Base-by-base conservation (phyloP, 345 rosid genomes). In the Eucalyptus guilfoylei region DNA sequence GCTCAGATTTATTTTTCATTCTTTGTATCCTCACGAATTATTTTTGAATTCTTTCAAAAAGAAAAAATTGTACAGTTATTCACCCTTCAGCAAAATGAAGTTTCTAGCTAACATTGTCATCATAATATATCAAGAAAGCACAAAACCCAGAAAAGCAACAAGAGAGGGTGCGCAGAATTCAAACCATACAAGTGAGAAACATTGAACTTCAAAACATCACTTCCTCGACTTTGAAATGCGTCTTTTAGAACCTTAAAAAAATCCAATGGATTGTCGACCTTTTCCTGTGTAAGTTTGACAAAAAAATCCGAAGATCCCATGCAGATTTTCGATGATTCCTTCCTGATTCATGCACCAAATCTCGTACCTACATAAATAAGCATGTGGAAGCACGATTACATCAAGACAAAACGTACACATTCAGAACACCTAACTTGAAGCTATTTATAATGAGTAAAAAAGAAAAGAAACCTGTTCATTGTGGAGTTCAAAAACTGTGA, bases 141-240 rank as follows among this genome's bases (percentile, higher is more conserved):
- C 72, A 88, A 64, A 88, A 83, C 49, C 50, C 42, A 44, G 34
- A 50, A 42, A 49, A 49, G 17, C 49, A 45, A 88, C 58, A 89
- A 88, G 88, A 50, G 87, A 52, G 86, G 87, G 76, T 88, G 88
- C 10, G 28, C 49, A 45, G 92, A 72, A 88, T 58, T 88, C 45
- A 91, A 90, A 89, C 88, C 99, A 83, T 98, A 98, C 99, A 98
- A 89, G 90, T 98, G 99, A 88, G 99, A 96, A 91, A 98, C 98
- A 89, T 90, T 95, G 87, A 92, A 93, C 94, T 95, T 95, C 69
- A 93, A 91, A 91, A 87, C 91, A 89, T 95, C 93, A 91, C 86
- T 92, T 91, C 96, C 96, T 80, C 97, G 96, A 83, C 87, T 93
- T 88, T 94, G 95, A 89, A 94, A 91, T 90, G 99, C 94, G 87